phyloP scores from a whole-genome alignment of 2,329 filamentous ascomycete genomes.

The Cordyceps javanica region DNA sequence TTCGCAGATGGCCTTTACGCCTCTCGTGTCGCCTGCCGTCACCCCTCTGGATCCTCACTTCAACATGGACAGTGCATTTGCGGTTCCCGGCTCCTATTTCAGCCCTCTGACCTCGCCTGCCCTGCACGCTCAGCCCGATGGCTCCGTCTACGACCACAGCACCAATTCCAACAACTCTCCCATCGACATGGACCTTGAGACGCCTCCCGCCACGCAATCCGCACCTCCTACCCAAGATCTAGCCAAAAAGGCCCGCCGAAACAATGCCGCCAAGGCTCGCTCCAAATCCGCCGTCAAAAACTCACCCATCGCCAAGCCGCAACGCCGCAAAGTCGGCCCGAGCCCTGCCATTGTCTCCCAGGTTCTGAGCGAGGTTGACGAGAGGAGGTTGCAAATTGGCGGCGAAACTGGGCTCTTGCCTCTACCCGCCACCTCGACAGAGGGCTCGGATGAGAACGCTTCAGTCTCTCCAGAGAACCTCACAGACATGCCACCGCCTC shows the following conservation, averaged over 20 bases:
- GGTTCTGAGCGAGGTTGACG: constrained; percentile 47
- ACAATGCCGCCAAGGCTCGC: constrained; percentile 44
- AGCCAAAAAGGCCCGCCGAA: constrained; percentile 48
- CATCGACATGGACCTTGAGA: constrained; percentile 51
- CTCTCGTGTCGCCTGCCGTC: constrained; percentile 76
- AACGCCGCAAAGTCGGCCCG: constrained; percentile 45
- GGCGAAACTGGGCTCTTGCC: constrained; percentile 33
- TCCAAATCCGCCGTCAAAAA: constrained; percentile 53
- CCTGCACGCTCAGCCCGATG: constrained; percentile 63
- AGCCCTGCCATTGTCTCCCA: constrained; percentile 53
- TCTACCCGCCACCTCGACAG: constrained; percentile 36
- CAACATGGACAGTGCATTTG: constrained; percentile 51
- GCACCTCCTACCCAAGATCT: constrained; percentile 38
- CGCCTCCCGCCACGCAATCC: constrained; percentile 27
- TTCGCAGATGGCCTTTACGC: constrained; percentile 66
- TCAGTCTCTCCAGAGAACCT: constrained; percentile 59
- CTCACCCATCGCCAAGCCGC: constrained; percentile 66
- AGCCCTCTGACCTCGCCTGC: constrained; percentile 79
- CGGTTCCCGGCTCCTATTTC: constrained; percentile 67
- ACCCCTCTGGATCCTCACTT: constrained; percentile 72
- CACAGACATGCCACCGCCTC: constrained; percentile 61
- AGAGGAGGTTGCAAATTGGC: constrained; percentile 30
- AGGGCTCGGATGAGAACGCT: constrained; percentile 57
- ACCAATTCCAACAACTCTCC: constrained; percentile 46
- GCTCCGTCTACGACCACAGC: constrained; percentile 39